Base-by-base conservation (phyloP, 2,329 filamentous ascomycete genomes). In the Aspergillus carbonarius region DNA sequence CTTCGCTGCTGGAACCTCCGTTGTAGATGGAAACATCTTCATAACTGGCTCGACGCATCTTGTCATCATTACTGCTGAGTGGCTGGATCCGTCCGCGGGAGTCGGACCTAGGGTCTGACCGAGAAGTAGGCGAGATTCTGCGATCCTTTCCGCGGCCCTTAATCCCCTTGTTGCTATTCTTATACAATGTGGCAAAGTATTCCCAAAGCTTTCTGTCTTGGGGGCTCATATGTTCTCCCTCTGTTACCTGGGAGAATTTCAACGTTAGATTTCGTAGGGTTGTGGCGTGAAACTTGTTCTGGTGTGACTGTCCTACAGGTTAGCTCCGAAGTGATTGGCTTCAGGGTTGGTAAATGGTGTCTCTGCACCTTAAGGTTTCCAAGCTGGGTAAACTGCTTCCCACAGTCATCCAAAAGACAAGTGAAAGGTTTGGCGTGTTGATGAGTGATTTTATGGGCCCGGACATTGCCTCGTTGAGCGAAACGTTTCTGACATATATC, bases 111-210 rank as follows among this genome's bases (percentile, higher is more conserved):
- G 50, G 32, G 27, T 65, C 63, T 6, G 69, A 64, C 30, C 69
- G 70, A 35, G 66, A 66, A 5, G 67, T 68, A 15, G 69, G 71
- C 17, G 74, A 71, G 51, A 78, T 77, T 6, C 74, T 68, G 18
- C 91, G 83, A 66, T 93, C 90, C 72, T 93, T 95, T 44, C 95
- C 95, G 47, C 95, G 87, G 10, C 95, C 95, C 77, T 97, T 98
- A 81, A 98, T 97, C 1, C 95, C 95, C 76, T 96, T 96, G 83
- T 98, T 98, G 78, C 90, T 93, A 78, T 98, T 96, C 81, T 96
- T 96, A 83, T 96, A 97, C n/a, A 96, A 82, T 0, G 83, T 83
- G 4, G 88, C 84, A 71, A 98, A 95, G 77, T 96, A 96, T 66
- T 89, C 85, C 80, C 90, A 92, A 52, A 97, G 81, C 60, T 92